Evolutionary conservation across 352 stramenopile genomes (phyloP).

Genomic region (Pythium utonaiense): DNA sequence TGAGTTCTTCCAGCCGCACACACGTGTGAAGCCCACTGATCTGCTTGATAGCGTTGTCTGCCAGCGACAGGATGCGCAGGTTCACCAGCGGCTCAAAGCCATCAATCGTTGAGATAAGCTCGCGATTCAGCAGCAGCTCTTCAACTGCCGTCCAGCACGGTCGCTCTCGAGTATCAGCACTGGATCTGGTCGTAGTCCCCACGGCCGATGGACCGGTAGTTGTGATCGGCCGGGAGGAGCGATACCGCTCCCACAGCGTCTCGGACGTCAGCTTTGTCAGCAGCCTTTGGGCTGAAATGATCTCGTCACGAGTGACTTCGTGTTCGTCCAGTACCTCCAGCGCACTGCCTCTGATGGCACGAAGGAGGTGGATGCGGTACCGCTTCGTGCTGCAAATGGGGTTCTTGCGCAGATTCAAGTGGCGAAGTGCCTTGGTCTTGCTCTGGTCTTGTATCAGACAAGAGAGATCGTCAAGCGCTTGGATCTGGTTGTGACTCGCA

Average conservation of each 20-base stretch:
- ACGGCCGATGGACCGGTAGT: neutral
- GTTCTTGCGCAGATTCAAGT: slow-evolving; percentile 73
- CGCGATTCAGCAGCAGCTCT: slow-evolving; percentile 55
- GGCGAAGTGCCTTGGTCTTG: slow-evolving; percentile 25
- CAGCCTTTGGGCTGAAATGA: slow-evolving; percentile 30
- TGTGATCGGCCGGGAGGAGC: slow-evolving; percentile 3
- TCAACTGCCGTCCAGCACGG: slow-evolving; percentile 54
- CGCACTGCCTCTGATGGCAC: slow-evolving; percentile 26
- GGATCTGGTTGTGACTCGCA: slow-evolving; percentile 62
- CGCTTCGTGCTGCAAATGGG: slow-evolving; percentile 53
- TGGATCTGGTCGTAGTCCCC: neutral
- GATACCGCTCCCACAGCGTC: slow-evolving; percentile 35
- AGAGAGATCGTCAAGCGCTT: slow-evolving; percentile 47
- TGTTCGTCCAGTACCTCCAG: slow-evolving; percentile 55
- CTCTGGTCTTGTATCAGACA: slow-evolving; percentile 15
- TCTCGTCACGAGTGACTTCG: slow-evolving; percentile 38
- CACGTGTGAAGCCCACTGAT: slow-evolving; percentile 60
- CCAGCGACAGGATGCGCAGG: slow-evolving; percentile 54
- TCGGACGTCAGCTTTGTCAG: slow-evolving; percentile 42
- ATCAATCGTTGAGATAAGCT: slow-evolving; percentile 56
- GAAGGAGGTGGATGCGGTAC: slow-evolving; percentile 64
- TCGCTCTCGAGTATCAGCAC: slow-evolving; percentile 7
- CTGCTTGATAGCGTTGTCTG: slow-evolving; percentile 62
- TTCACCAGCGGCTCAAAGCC: slow-evolving; percentile 50
- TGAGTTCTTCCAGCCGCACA: slow-evolving; percentile 66